Percentiles rank a stretch among this genome's conserved stretches.
These are phyloP conservation scores for Conoideocrella luteorostrata DNA, from an alignment of 2,329 filamentous ascomycete species.

Conservation along the genomic window DNA sequence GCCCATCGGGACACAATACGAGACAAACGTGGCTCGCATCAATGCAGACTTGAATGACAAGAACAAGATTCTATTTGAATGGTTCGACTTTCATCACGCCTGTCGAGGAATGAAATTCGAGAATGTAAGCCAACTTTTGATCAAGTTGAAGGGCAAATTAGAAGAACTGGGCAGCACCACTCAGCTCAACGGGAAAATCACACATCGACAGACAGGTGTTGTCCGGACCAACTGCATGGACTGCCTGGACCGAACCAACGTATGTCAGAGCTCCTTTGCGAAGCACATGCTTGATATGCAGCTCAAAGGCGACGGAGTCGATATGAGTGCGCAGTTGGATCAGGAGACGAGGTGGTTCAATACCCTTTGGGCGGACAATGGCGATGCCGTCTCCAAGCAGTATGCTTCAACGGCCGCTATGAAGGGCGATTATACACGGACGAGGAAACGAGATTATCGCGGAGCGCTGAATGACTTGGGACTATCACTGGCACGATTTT, in stretches of 20 bases:
- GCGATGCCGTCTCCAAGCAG: slow-evolving; percentile 89
- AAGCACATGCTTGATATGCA: slow-evolving; percentile 77
- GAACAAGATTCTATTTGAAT: slow-evolving; percentile 59
- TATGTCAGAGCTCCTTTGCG: slow-evolving; percentile 87
- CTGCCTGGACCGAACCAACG: slow-evolving; percentile 91
- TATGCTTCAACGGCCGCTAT: slow-evolving; percentile 93
- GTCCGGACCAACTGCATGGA: slow-evolving; percentile 99
- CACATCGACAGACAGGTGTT: slow-evolving; percentile 60
- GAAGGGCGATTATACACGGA: slow-evolving; percentile 94
- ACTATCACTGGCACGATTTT: slow-evolving; percentile 72
- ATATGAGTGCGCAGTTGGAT: slow-evolving; percentile 68
- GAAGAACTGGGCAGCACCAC: slow-evolving; percentile 68
- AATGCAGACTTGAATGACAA: slow-evolving; percentile 54
- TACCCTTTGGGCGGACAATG: slow-evolving; percentile 93
- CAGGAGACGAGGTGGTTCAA: slow-evolving; percentile 91
- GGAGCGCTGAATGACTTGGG: slow-evolving; percentile 89
- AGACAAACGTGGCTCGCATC: slow-evolving; percentile 58
- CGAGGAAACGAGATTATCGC: slow-evolving; percentile 80
- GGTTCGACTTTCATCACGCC: slow-evolving; percentile 94
- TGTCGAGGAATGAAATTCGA: slow-evolving; percentile 98
- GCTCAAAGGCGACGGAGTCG: slow-evolving; percentile 67
- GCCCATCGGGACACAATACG: slow-evolving; percentile 71
- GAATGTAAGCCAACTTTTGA: slow-evolving; percentile 76
- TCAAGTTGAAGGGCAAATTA: slow-evolving; percentile 61
- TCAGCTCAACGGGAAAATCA: slow-evolving; percentile 36